Evolutionary conservation across 2,329 filamentous ascomycete genomes (phyloP).

Genomic region (Fusarium sp.): DNA sequence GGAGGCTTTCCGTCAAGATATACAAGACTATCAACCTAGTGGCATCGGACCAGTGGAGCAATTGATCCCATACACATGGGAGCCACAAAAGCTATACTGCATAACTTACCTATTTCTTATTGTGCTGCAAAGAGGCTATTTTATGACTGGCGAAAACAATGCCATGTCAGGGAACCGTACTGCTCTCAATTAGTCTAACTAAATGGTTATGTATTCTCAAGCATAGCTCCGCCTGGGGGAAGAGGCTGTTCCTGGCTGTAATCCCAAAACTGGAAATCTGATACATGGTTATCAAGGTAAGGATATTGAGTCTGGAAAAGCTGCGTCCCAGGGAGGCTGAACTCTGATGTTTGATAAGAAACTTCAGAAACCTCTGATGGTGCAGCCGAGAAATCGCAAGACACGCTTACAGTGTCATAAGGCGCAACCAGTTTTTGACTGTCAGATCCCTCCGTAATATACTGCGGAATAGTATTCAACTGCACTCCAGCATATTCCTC

Average conservation of each 20-base stretch:
- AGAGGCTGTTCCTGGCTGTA: accelerated
- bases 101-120: no score
- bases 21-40: no score
- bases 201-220: background rate
- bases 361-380: background rate
- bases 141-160: no score
- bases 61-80: no score
- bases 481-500: background rate
- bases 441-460: accelerated
- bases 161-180: no score
- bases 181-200: background rate
- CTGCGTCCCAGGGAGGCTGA: background rate
- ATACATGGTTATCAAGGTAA: accelerated
- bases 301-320: background rate
- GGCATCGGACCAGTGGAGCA: no score
- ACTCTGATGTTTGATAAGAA: background rate
- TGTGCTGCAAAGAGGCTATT: background rate
- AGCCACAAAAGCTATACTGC: no score
- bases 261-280: accelerated
- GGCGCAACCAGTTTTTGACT: accelerated
- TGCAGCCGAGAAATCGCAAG: background rate
- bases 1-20: accelerated
- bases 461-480: accelerated
- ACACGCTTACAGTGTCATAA: accelerated
- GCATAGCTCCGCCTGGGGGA: accelerated